phyloP scores from a whole-genome alignment of 495 filamentous ascomycete species.

The Hypoxylon perforatum region DNA sequence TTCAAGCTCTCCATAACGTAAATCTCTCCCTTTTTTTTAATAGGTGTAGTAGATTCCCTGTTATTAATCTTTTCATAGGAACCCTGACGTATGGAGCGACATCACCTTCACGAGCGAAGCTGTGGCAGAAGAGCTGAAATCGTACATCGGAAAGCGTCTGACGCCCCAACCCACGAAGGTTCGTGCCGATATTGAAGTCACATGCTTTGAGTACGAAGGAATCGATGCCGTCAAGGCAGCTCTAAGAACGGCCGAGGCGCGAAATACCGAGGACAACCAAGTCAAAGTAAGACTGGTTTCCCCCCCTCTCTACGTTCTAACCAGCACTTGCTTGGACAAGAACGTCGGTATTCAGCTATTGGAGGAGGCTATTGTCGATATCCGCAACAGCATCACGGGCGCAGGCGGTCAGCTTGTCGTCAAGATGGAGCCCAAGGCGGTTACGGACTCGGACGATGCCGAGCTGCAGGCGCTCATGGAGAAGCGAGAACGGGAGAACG shows the following conservation, averaged over 20 bases:
- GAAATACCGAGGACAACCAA: constrained; percentile 87
- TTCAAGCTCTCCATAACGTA: constrained; percentile 99
- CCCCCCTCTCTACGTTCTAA: constrained; percentile 90
- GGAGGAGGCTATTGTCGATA: constrained; percentile 87
- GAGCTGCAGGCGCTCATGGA: constrained; percentile 98
- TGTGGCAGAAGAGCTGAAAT: constrained; percentile 87
- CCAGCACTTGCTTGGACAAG: constrained; percentile 95
- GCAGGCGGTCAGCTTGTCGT: constrained; percentile 82
- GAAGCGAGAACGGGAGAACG: constrained; percentile 97
- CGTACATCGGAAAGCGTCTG: constrained; percentile 94
- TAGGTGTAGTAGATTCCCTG: neutral
- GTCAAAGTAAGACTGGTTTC: constrained; percentile 98
- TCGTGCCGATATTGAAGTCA: constrained; percentile 96
- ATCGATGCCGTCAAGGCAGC: constrained; percentile 97
- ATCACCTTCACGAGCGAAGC: constrained; percentile 86
- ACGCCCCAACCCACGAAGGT: constrained; percentile 98
- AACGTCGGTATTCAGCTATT: constrained; percentile 81
- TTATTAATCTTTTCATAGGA: constrained; percentile 60
- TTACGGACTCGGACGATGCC: constrained; percentile 97
- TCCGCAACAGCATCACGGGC: constrained; percentile 76
- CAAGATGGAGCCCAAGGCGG: constrained; percentile 98
- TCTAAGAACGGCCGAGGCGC: constrained; percentile 85
- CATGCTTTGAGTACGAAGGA: constrained; percentile 97
- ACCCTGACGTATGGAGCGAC: constrained; percentile 95
- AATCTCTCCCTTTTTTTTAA: constrained; percentile 33